Conservation (phyloP, 306 rosid species). For the Vigna nakashimae region DNA sequence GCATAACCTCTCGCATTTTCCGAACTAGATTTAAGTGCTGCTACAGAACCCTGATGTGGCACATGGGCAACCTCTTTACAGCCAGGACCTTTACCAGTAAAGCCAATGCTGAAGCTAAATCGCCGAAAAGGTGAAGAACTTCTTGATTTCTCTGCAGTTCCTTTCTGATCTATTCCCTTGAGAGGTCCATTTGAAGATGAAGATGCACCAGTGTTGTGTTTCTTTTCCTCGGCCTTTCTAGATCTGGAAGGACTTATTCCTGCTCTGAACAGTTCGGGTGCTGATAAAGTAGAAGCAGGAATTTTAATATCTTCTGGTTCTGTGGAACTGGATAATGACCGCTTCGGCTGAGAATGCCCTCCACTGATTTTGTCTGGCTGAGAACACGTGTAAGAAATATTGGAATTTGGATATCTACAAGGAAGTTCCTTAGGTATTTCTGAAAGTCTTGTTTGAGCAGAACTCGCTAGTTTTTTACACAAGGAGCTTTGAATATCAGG, state of each 20-base stretch:
- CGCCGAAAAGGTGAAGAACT: conserved; percentile 87
- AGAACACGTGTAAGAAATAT: conserved; percentile 52
- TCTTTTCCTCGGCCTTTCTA: conserved; percentile 56
- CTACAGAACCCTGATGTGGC: conserved; percentile 52
- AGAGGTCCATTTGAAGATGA: conserved; percentile 49
- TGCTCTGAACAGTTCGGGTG: conserved; percentile 42
- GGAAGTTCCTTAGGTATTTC: conserved; percentile 53
- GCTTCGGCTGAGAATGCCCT: conserved; percentile 49
- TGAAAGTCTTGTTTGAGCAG: conserved; percentile 45
- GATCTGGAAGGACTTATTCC: conserved; percentile 62
- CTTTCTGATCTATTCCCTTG: conserved; percentile 55
- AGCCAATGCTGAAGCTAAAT: conserved; percentile 63
- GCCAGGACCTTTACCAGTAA: conserved; percentile 62
- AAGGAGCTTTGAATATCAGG: conserved; percentile 50
- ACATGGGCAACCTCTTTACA: conserved; percentile 62
- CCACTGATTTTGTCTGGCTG: conserved; percentile 51
- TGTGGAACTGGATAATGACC: conserved; percentile 43
- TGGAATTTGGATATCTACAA: conserved; percentile 44
- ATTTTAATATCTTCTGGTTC: conserved; percentile 42
- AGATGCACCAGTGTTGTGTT: conserved; percentile 40
- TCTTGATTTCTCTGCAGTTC: conserved; percentile 64
- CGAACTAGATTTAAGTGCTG: conserved; percentile 51
- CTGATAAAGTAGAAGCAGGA: conserved; percentile 50
- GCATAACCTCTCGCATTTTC: conserved; percentile 52
- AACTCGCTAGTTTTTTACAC: conserved; percentile 55